Percentiles rank a stretch among this genome's conserved stretches.
These are phyloP conservation scores for Agapanthus africanus DNA, from an alignment of 106 monocot genomes.

Conservation along the genomic window DNA sequence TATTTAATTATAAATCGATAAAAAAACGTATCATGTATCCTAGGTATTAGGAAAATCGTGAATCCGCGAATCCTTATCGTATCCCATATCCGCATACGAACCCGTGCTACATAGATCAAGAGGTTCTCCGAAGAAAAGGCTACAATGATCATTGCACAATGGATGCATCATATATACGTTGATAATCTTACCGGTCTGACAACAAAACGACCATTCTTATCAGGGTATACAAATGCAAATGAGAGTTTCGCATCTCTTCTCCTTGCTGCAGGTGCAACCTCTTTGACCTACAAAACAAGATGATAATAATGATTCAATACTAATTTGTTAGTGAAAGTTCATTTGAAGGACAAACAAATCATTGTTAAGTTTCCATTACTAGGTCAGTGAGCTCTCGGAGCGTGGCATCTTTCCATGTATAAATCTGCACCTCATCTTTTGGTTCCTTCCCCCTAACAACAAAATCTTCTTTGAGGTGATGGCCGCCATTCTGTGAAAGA, in stretches of 20 bases:
- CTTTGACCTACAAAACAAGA: constrained; percentile 70
- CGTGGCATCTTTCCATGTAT: constrained; percentile 98
- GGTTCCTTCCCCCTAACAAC: constrained; percentile 93
- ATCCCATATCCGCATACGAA: too few species aligned
- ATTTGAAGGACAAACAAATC: neutral
- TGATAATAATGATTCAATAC: neutral
- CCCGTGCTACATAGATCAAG: too few species aligned
- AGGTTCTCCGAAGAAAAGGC: neutral
- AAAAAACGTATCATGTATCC: too few species aligned
- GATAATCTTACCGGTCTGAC: constrained; percentile 50
- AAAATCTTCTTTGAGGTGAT: constrained; percentile 79
- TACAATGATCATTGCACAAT: neutral
- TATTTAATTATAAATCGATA: too few species aligned
- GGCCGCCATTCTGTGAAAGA: constrained; percentile 56
- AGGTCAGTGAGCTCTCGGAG: constrained; percentile 91
- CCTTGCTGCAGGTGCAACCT: constrained; percentile 86
- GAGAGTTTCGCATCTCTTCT: constrained; percentile 84
- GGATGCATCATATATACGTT: neutral
- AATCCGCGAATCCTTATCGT: too few species aligned
- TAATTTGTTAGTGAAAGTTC: neutral
- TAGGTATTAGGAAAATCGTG: too few species aligned
- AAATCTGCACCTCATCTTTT: constrained; percentile 94
- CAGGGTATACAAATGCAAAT: constrained; percentile 97
- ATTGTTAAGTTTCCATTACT: constrained; percentile 23
- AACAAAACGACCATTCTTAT: constrained; percentile 83